Evolutionary conservation across 768 basidiomycete genomes (phyloP).

Genomic region (Lentinula edodes): DNA sequence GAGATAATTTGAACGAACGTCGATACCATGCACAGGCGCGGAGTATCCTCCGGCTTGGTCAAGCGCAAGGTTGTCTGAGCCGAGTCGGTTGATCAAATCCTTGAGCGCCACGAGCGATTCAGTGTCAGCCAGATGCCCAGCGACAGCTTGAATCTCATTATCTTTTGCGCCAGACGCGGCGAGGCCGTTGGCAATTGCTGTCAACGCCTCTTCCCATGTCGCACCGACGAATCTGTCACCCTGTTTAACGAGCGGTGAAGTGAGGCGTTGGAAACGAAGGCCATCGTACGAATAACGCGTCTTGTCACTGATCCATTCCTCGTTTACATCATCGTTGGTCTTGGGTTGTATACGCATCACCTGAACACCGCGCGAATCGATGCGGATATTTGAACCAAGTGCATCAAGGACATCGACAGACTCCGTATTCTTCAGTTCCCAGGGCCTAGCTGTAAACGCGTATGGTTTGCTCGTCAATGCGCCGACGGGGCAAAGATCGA

Average conservation of each 20-base stretch:
- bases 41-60: constrained; percentile 67
- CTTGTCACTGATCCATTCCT: constrained; percentile 99
- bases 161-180: constrained; percentile 73
- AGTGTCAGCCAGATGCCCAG: constrained; percentile 89
- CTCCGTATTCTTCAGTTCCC: constrained; percentile 99
- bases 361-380: constrained; percentile 91
- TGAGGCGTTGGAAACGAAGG: constrained; percentile 90
- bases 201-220: constrained; percentile 87
- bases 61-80: constrained; percentile 87
- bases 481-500: constrained; percentile 98
- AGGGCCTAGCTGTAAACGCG: constrained; percentile 94
- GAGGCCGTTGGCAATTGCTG: constrained; percentile 75
- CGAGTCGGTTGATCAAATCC: constrained; percentile 87
- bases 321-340: constrained; percentile 96
- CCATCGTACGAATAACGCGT: constrained; percentile 97
- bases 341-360: constrained; percentile 97
- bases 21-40: constrained; percentile 76
- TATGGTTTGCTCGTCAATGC: constrained; percentile 98
- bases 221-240: constrained; percentile 91
- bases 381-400: constrained; percentile 91
- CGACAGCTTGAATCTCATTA: constrained; percentile 93
- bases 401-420: constrained; percentile 95
- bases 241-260: constrained; percentile 82
- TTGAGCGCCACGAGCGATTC: constrained; percentile 92
- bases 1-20: constrained; percentile 92